Percentiles rank a stretch among this genome's conserved stretches.
Conservation (phyloP, 352 stramenopile genomes). For the Lagenidium sp. region DNA sequence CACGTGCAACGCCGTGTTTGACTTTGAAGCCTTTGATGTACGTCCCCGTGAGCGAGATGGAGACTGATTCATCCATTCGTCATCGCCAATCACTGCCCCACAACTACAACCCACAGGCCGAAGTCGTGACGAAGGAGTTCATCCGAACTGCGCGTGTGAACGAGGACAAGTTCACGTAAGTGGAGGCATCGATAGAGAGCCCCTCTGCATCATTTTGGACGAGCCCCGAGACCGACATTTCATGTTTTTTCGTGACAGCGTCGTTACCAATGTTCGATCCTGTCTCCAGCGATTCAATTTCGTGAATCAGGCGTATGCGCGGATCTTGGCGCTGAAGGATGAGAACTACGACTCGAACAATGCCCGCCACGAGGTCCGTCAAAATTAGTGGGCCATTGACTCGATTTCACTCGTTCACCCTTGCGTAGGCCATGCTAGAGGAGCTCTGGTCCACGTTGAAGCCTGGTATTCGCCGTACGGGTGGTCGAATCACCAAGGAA, state of each 20-base stretch:
- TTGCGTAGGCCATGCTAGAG: slow-evolving; percentile 56
- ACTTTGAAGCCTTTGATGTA: slow-evolving; percentile 50
- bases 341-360: slow-evolving; percentile 62
- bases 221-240: too few species aligned
- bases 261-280: slow-evolving; percentile 53
- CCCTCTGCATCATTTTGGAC: too few species aligned
- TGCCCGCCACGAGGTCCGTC: slow-evolving; percentile 41
- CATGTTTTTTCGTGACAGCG: slow-evolving; percentile 23
- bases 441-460: slow-evolving; percentile 75
- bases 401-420: not conserved
- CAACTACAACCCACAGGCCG: slow-evolving; percentile 29
- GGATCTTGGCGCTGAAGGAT: slow-evolving; percentile 41
- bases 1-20: slow-evolving; percentile 75
- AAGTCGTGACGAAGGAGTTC: slow-evolving; percentile 43
- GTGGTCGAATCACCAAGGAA: slow-evolving; percentile 78
- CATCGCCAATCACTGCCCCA: too few species aligned
- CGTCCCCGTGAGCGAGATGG: too few species aligned
- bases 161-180: slow-evolving; percentile 35
- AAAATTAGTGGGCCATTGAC: not conserved
- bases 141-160: slow-evolving; percentile 38
- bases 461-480: slow-evolving; percentile 58
- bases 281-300: slow-evolving; percentile 66
- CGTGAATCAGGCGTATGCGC: slow-evolving; percentile 65
- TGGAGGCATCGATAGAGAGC: not conserved
- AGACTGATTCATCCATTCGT: too few species aligned